These are phyloP conservation scores for Solanum verrucosum DNA, from an alignment of 257 asterid genomes.

Conservation along the genomic window DNA sequence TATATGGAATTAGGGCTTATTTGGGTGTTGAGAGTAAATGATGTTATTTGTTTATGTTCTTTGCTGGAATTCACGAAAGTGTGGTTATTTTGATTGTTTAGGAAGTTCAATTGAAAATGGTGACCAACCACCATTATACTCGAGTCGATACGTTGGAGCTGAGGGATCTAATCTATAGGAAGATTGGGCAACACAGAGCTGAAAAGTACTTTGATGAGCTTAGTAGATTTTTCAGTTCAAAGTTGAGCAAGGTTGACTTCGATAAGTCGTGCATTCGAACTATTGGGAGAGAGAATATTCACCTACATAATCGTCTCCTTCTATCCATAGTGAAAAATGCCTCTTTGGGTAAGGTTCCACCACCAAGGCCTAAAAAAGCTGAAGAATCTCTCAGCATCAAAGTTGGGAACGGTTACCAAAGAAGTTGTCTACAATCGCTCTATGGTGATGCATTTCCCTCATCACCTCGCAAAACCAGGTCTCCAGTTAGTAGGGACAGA, in stretches of 20 bases:
- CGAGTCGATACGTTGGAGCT: slow-evolving; percentile 62
- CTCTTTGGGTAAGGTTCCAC: slow-evolving; percentile 41
- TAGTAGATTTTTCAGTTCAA: slow-evolving; percentile 28
- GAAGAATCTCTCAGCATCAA: slow-evolving; percentile 30
- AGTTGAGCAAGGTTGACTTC: slow-evolving; percentile 53
- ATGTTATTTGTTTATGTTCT: not conserved
- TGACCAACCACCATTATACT: slow-evolving; percentile 37
- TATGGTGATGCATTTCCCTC: slow-evolving; percentile 49
- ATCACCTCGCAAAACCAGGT: slow-evolving; percentile 57
- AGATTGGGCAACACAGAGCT: slow-evolving; percentile 68
- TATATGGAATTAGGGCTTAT: not conserved
- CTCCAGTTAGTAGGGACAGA: slow-evolving; percentile 52
- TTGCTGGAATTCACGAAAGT: not conserved
- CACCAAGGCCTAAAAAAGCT: slow-evolving; percentile 33
- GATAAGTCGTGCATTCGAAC: slow-evolving; percentile 42
- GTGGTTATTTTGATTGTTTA: slow-evolving; percentile 9
- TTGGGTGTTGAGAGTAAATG: not conserved
- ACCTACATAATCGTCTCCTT: slow-evolving; percentile 63
- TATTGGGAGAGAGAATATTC: slow-evolving; percentile 64
- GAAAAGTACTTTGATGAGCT: slow-evolving; percentile 60
- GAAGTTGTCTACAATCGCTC: slow-evolving; percentile 44
- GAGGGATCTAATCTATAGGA: slow-evolving; percentile 44
- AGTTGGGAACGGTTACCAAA: slow-evolving; percentile 40
- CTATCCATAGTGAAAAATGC: slow-evolving; percentile 60
- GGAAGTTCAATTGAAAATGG: slow-evolving; percentile 42